Evolutionary conservation across 2,329 filamentous ascomycete genomes (phyloP), one percentile per base, ranked within the genome.

Genomic region (Trichoderma polysporum): DNA sequence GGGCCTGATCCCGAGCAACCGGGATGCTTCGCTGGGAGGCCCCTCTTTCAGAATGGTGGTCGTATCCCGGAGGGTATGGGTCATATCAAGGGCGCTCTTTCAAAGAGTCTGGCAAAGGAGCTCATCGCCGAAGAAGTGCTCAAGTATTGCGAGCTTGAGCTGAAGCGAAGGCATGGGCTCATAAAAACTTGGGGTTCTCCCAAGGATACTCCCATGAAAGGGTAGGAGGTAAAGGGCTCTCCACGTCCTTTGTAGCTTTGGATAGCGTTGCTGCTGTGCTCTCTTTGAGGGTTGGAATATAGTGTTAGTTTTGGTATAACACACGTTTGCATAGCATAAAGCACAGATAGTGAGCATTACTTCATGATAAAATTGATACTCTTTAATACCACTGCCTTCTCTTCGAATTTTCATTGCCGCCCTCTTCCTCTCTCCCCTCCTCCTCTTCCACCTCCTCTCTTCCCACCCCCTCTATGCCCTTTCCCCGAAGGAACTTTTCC

Each of bases 401-500:
- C 15, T 37, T 22, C 27, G 9, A 22, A 10, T 7, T 1, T 69
- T 58, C 74, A 69, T 53, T 76, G 68, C 27, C 74, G 72, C 15
- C 77, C 75, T 60, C 78, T 68, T 3, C 76, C 72, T 54, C 80
- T 77, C 66, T 19, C 41, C 3, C 76, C 72, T 50, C 80, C 77
- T 66, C 77, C 75, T 61, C 78, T 68, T 5, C 76, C 72, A 50
- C 80, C 77, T 67, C 74, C 71, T 53, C 80, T 77, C 67, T 79
- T 75, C 69, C 82, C 72, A 56, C 80, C 77, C 59, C 79, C 75
- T 68, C 82, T 70, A 70, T 81, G 69, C 67, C 80, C 78, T 82
- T 86, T 84, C 74, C 85, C 79, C 74, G 77, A 73, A 22, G 85
- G 85, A 41, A 79, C 73, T 64, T 78, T 78, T 31, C 80, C 79